Conservation (phyloP, 345 rosid species). For the Eucalyptus camaldulensis region DNA sequence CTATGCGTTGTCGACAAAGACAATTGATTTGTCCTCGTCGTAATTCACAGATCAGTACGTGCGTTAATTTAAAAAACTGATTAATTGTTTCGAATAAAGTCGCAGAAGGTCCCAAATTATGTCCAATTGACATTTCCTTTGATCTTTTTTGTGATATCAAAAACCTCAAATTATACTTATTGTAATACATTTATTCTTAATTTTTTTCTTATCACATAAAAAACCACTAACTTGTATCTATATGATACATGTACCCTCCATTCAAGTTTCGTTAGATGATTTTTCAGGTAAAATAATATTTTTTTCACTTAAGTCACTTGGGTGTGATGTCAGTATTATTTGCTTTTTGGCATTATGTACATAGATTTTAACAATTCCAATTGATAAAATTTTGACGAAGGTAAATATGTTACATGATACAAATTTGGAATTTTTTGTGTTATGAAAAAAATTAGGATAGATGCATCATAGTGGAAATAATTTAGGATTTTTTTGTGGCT, state of each 20-base stretch:
- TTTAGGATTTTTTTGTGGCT: neutral
- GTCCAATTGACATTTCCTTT: too few relatives aligned
- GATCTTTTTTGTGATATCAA: too few relatives aligned
- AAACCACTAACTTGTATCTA: too few relatives aligned
- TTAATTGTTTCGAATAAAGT: too few relatives aligned
- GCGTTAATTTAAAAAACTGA: neutral
- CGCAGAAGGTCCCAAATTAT: too few relatives aligned
- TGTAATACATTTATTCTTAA: rapidly evolving
- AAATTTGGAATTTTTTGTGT: neutral
- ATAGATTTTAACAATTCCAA: rapidly evolving
- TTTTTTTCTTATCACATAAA: neutral
- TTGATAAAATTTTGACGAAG: neutral
- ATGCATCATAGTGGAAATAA: neutral
- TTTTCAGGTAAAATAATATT: too few relatives aligned
- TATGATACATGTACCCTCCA: too few relatives aligned
- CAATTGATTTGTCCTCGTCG: neutral
- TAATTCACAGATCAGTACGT: neutral
- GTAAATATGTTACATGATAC: neutral
- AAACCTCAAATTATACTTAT: neutral
- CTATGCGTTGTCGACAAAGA: neutral
- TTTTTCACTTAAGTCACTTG: too few relatives aligned
- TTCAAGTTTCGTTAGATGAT: neutral
- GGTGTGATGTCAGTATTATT: neutral
- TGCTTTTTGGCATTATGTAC: neutral
- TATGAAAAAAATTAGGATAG: neutral